Conservation (phyloP, 441 rosid species). For the Lepidium campestre region DNA sequence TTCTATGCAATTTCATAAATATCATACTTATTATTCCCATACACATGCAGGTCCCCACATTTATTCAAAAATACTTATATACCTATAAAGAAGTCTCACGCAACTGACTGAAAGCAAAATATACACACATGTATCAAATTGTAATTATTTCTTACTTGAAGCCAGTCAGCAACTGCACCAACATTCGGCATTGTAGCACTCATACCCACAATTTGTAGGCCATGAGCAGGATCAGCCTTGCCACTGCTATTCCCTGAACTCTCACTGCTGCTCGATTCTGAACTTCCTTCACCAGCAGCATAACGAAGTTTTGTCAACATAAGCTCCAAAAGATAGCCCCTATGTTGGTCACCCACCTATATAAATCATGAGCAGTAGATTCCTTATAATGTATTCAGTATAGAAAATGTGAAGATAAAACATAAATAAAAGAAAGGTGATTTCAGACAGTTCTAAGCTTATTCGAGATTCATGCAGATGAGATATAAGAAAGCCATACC, state of each 20-base stretch:
- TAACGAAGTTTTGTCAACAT: slow-evolving; percentile 95
- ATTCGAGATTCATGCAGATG: neutral
- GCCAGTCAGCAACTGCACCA: slow-evolving; percentile 98
- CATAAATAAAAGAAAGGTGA: neutral
- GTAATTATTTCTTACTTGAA: slow-evolving; percentile 60
- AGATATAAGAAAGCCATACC: slow-evolving; percentile 43
- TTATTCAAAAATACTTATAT: neutral
- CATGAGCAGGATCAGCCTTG: slow-evolving; percentile 71
- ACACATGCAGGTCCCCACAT: neutral
- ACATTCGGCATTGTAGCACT: slow-evolving; percentile 99
- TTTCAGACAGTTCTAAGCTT: slow-evolving; percentile 14
- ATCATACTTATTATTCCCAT: neutral
- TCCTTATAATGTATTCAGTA: slow-evolving; percentile 13
- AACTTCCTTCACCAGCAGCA: slow-evolving; percentile 93
- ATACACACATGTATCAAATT: neutral
- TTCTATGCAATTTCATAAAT: slow-evolving; percentile 1
- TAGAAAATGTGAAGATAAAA: slow-evolving; percentile 1
- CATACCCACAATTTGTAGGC: slow-evolving; percentile 98
- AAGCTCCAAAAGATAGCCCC: slow-evolving; percentile 98
- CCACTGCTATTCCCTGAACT: slow-evolving; percentile 83
- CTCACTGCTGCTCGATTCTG: slow-evolving; percentile 81
- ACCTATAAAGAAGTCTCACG: slow-evolving; percentile 2
- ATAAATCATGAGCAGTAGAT: slow-evolving; percentile 18
- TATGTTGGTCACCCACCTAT: slow-evolving; percentile 94
- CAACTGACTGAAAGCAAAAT: slow-evolving; percentile 7